Conservation (phyloP, 495 filamentous ascomycete species). For the Trypethelium eluteriae region DNA sequence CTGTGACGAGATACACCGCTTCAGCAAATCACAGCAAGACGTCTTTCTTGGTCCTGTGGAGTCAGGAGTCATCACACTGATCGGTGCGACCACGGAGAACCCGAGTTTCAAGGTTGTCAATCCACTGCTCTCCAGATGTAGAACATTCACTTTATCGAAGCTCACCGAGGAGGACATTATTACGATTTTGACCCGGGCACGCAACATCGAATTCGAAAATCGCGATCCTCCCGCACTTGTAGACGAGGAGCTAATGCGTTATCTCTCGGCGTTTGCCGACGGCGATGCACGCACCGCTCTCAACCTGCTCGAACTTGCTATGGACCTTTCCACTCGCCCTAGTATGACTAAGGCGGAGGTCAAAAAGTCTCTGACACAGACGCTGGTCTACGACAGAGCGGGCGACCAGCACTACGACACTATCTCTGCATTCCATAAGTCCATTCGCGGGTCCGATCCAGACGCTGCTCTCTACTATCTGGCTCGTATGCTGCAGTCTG, state of each 20-base stretch:
- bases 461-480: conserved; percentile 91
- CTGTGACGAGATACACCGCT: conserved; percentile 95
- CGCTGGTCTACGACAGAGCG: conserved; percentile 85
- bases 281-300: conserved; percentile 89
- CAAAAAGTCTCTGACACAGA: conserved; percentile 75
- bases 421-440: conserved; percentile 96
- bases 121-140: conserved; percentile 79
- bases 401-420: conserved; percentile 95
- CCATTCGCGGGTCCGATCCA: conserved; percentile 75
- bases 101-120: conserved; percentile 90
- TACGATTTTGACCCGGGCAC: conserved; percentile 64
- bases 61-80: conserved; percentile 79
- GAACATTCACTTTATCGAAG: conserved; percentile 76
- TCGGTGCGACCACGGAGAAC: conserved; percentile 95
- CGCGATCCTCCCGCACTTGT: conserved; percentile 43
- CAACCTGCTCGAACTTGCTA: conserved; percentile 82
- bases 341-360: conserved; percentile 56
- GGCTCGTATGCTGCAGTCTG: conserved; percentile 89
- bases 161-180: conserved; percentile 63
- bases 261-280: conserved; percentile 77
- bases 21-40: conserved; percentile 89
- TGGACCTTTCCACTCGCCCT: conserved; percentile 52
- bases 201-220: conserved; percentile 49
- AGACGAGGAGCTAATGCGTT: conserved; percentile 66
- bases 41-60: conserved; percentile 92